Evolutionary conservation across 1,284 basidiomycete species (phyloP).

Genomic region (Gastroboletus turbinatus): DNA sequence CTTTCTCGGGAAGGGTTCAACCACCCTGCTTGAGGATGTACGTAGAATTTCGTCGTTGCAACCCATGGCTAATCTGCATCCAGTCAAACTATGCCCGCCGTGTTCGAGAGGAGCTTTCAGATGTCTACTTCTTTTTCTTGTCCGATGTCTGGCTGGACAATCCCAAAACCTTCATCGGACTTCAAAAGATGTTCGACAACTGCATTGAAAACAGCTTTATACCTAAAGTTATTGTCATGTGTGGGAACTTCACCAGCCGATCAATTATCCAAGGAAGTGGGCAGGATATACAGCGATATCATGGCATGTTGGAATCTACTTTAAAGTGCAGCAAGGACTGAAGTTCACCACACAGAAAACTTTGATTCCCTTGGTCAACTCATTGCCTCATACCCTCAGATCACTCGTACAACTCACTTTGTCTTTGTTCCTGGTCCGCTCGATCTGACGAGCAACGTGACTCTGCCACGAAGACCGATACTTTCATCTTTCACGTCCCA

Average conservation of each 20-base stretch:
- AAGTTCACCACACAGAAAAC: constrained; percentile 53
- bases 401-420: constrained; percentile 83
- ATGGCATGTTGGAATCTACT: constrained; percentile 51
- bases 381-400: constrained; percentile 75
- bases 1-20: constrained; percentile 90
- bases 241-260: constrained; percentile 91
- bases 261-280: constrained; percentile 78
- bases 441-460: constrained; percentile 79
- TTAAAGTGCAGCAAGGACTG: constrained; percentile 1
- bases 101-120: constrained; percentile 64
- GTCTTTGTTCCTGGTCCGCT: constrained; percentile 93
- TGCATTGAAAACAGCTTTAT: constrained; percentile 88
- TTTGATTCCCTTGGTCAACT: constrained; percentile 87
- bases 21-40: constrained; percentile 92
- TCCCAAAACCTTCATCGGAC: constrained; percentile 75
- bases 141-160: constrained; percentile 97
- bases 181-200: constrained; percentile 86
- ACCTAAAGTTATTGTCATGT: constrained; percentile 87
- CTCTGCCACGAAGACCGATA: constrained; percentile 79
- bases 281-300: constrained; percentile 79
- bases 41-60: constrained; percentile 26
- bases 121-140: constrained; percentile 90
- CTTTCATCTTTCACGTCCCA: constrained; percentile 72
- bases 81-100: constrained; percentile 61
- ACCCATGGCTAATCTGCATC: constrained; percentile 1